phyloP scores from a whole-genome alignment of 176 grass and related monocot genomes.

The Saccharum spontaneum region DNA sequence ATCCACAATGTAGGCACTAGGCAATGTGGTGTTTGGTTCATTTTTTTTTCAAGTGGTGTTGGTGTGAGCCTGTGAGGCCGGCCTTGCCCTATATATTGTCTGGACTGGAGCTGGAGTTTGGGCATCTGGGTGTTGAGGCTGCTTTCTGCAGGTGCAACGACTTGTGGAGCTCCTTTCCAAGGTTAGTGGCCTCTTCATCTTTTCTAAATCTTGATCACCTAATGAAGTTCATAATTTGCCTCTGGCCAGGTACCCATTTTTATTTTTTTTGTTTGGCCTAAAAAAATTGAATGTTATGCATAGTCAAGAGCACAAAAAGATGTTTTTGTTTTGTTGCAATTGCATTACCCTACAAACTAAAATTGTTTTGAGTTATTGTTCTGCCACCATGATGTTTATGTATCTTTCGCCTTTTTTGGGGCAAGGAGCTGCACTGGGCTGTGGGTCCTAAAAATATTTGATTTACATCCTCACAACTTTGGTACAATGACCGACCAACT shows the following conservation, averaged over 20 bases:
- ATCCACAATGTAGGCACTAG: background rate
- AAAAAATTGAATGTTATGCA: background rate
- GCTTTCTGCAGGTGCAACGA: background rate
- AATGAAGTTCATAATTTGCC: background rate
- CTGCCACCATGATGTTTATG: background rate
- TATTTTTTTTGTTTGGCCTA: background rate
- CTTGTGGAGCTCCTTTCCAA: background rate
- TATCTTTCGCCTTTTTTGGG: background rate
- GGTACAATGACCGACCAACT: background rate
- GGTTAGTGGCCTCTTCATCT: conserved; percentile 8
- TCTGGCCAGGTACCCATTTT: background rate
- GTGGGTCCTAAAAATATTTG: background rate
- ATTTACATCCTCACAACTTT: background rate
- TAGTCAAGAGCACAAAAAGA: background rate
- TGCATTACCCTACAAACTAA: background rate
- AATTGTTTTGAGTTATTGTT: background rate
- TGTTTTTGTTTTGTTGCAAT: background rate
- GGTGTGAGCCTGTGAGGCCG: background rate
- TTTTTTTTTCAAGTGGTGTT: background rate
- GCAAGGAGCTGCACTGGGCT: background rate
- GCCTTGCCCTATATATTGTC: background rate
- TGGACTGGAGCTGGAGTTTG: background rate
- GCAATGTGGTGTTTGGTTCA: background rate
- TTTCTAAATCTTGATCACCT: conserved; percentile 1
- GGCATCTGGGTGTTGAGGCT: background rate